phyloP scores from a whole-genome alignment of 2,329 filamentous ascomycete species.

The Kalmusia sp. region DNA sequence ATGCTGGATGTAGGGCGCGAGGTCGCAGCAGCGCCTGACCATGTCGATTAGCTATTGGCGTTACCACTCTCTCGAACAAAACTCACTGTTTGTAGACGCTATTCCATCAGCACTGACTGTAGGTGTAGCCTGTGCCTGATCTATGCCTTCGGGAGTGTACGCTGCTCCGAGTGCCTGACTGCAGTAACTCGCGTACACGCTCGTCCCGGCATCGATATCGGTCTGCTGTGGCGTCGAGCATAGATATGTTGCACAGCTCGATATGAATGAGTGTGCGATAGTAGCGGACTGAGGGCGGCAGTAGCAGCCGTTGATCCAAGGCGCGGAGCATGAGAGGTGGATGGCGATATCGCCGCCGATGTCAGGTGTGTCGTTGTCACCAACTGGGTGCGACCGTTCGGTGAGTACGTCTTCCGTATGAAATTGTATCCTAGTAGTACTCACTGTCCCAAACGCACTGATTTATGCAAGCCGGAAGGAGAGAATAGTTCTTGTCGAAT shows the following conservation, averaged over 20 bases:
- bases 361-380: conserved; percentile 12
- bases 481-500: conserved; percentile 11
- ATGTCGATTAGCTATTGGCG: too few relatives aligned
- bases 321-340: conserved; percentile 16
- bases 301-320: conserved; percentile 20
- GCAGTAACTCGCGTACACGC: conserved; percentile 21
- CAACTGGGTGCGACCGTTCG: too few relatives aligned
- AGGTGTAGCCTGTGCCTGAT: not conserved
- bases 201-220: conserved; percentile 16
- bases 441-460: conserved; percentile 22
- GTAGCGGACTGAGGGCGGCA: conserved; percentile 12
- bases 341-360: conserved; percentile 21
- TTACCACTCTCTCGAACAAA: too few relatives aligned
- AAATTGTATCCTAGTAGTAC: too few relatives aligned
- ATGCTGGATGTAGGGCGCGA: conserved; percentile 1
- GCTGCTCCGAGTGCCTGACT: conserved; percentile 15
- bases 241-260: conserved; percentile 18
- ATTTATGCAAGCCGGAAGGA: conserved; percentile 19
- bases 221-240: conserved; percentile 12
- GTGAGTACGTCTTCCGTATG: too few relatives aligned
- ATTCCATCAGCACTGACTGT: not conserved
- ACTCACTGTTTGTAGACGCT: not conserved
- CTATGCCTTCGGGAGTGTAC: conserved; percentile 14
- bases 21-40: too few relatives aligned
- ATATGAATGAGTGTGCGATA: conserved; percentile 14